A percentile compares a stretch with the other conserved stretches of the same genome.
Conservation (phyloP, 1,284 basidiomycete genomes). For the Polyporus tsugae region DNA sequence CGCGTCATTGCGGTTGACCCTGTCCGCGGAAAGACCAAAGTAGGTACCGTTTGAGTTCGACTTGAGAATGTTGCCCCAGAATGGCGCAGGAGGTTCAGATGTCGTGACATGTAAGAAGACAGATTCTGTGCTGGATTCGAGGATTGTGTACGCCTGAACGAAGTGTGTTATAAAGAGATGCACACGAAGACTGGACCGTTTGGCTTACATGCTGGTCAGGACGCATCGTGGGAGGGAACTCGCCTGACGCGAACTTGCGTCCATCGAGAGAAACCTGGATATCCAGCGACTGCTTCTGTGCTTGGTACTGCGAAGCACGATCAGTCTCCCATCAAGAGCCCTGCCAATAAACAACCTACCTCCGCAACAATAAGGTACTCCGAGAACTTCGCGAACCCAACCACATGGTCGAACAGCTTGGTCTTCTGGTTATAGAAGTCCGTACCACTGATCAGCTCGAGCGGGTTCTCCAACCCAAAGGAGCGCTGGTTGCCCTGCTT, state of each 20-base stretch:
- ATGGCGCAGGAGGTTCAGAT: constrained; percentile 75
- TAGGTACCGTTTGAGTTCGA: constrained; percentile 99
- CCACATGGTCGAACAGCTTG: constrained; percentile 86
- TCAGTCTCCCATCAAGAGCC: not conserved
- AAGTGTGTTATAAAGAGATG: constrained; percentile 6
- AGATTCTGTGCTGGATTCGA: constrained; percentile 93
- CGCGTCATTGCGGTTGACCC: constrained; percentile 87
- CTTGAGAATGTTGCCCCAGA: constrained; percentile 94
- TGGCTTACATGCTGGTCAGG: constrained; percentile 83
- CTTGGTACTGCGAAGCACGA: constrained; percentile 58
- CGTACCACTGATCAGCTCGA: constrained; percentile 84
- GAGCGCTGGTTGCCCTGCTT: constrained; percentile 85
- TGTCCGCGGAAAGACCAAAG: constrained; percentile 85
- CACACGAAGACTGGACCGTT: constrained; percentile 16
- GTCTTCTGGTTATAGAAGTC: constrained; percentile 79
- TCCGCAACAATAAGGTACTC: constrained; percentile 96
- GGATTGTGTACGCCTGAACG: constrained; percentile 86
- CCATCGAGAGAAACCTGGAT: constrained; percentile 95
- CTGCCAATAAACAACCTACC: constrained; percentile 52
- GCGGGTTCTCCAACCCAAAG: constrained; percentile 66
- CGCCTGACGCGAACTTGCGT: constrained; percentile 81
- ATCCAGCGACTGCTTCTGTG: constrained; percentile 68
- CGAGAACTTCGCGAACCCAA: constrained; percentile 96
- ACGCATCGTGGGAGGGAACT: constrained; percentile 91
- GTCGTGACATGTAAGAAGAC: constrained; percentile 98